phyloP scores from a whole-genome alignment of 495 filamentous ascomycete genomes.

The Rhypophila decipiens region DNA sequence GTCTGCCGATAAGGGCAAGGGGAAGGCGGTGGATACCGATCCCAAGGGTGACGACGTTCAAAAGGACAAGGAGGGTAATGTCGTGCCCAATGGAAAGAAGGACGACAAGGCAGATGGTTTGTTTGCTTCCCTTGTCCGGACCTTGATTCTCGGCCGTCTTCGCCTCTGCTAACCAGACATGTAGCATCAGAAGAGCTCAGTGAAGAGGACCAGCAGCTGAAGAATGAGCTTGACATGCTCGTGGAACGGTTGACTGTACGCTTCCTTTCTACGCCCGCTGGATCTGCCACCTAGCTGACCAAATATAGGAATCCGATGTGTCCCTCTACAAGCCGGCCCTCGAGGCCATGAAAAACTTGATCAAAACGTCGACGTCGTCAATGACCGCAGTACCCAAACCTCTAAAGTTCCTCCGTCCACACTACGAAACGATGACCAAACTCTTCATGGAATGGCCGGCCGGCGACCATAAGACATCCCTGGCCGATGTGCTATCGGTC shows the following conservation, averaged over 20 bases:
- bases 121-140: constrained; percentile 11
- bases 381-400: constrained; percentile 99
- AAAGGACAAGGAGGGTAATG: constrained; percentile 59
- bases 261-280: not conserved
- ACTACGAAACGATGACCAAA: constrained; percentile 80
- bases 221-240: constrained; percentile 96
- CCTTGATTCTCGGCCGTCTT: not conserved
- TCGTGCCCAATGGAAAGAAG: constrained; percentile 67
- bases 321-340: constrained; percentile 86
- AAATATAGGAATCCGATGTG: constrained; percentile 85
- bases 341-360: constrained; percentile 92
- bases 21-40: constrained; percentile 64
- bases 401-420: constrained; percentile 93
- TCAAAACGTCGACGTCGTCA: constrained; percentile 97
- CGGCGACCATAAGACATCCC: constrained; percentile 75
- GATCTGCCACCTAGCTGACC: constrained; percentile 5
- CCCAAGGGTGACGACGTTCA: constrained; percentile 63
- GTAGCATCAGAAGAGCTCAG: constrained; percentile 68
- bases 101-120: constrained; percentile 49
- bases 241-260: constrained; percentile 88
- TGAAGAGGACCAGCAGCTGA: constrained; percentile 96
- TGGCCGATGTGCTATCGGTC: constrained; percentile 94
- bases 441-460: constrained; percentile 83
- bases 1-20: constrained; percentile 89
- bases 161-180: constrained; percentile 18